phyloP scores from a whole-genome alignment of 208 protist genomes.

The Leishmania braziliensis region DNA sequence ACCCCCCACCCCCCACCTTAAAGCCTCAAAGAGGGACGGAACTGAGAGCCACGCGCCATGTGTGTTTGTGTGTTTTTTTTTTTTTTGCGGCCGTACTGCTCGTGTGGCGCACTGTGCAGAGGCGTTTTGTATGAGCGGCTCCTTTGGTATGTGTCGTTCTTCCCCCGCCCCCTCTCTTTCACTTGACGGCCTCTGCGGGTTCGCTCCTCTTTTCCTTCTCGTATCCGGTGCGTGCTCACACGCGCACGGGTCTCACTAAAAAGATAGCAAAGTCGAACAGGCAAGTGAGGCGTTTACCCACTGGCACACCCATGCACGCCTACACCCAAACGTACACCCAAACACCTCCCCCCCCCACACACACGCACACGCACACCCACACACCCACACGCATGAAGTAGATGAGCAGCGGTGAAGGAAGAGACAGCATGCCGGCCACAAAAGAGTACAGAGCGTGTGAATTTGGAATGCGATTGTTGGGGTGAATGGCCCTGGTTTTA shows the following conservation, averaged over 20 bases:
- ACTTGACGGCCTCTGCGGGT: neutral
- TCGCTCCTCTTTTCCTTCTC: neutral
- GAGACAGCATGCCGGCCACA: neutral
- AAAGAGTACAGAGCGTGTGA: neutral
- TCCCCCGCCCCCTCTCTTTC: neutral
- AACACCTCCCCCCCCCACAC: constrained; percentile 2
- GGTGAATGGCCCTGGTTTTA: neutral
- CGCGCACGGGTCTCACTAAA: neutral
- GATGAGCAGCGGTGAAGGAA: neutral
- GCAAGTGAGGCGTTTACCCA: too few species aligned
- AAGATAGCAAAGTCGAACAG: too few species aligned
- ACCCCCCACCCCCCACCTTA: neutral
- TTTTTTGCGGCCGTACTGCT: neutral
- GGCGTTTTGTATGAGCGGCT: neutral
- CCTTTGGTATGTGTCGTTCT: neutral
- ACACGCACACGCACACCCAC: constrained; percentile 14
- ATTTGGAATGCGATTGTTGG: neutral
- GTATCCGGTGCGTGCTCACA: neutral
- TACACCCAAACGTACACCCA: too few species aligned
- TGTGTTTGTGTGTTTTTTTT: neutral
- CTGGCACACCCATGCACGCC: too few species aligned
- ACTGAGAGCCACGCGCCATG: neutral
- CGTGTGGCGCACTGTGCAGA: neutral
- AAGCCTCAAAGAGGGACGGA: neutral
- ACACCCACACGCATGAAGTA: neutral